phyloP scores from a whole-genome alignment of 2,329 filamentous ascomycete species.

The Nothophoma quercina region DNA sequence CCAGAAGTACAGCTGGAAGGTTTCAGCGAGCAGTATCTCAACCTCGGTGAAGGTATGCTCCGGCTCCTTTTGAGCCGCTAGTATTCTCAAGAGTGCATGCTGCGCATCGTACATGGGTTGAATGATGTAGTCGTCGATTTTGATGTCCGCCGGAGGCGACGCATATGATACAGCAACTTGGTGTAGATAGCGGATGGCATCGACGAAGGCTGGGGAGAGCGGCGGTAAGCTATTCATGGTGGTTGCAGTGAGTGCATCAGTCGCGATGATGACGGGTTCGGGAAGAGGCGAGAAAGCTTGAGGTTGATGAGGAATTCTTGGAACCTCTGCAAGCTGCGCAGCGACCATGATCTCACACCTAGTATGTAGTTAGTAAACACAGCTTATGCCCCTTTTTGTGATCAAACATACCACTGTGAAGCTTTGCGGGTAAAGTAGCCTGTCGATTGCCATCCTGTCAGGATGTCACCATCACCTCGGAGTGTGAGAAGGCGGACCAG shows the following conservation, averaged over 20 bases:
- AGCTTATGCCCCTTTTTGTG: neutral
- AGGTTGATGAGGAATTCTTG: slow-evolving; percentile 23
- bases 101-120: slow-evolving; percentile 29
- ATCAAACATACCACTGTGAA: slow-evolving; percentile 25
- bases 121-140: slow-evolving; percentile 22
- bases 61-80: slow-evolving; percentile 21
- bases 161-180: slow-evolving; percentile 19
- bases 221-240: slow-evolving; percentile 23
- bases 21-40: slow-evolving; percentile 27
- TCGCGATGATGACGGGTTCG: slow-evolving; percentile 7
- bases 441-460: slow-evolving; percentile 18
- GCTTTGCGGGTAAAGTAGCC: slow-evolving; percentile 24
- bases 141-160: slow-evolving; percentile 1
- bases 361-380: neutral
- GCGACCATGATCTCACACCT: slow-evolving; percentile 37
- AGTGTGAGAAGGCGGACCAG: slow-evolving; percentile 23
- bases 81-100: slow-evolving; percentile 19
- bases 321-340: slow-evolving; percentile 20
- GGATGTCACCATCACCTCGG: slow-evolving; percentile 28
- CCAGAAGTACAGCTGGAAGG: slow-evolving; percentile 31
- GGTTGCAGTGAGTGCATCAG: slow-evolving; percentile 15
- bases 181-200: slow-evolving; percentile 24
- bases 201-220: slow-evolving; percentile 15
- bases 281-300: slow-evolving; percentile 11
- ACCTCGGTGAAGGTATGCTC: slow-evolving; percentile 16